Conservation (phyloP, 2,329 filamentous ascomycete species). For the Colletotrichum melonis region DNA sequence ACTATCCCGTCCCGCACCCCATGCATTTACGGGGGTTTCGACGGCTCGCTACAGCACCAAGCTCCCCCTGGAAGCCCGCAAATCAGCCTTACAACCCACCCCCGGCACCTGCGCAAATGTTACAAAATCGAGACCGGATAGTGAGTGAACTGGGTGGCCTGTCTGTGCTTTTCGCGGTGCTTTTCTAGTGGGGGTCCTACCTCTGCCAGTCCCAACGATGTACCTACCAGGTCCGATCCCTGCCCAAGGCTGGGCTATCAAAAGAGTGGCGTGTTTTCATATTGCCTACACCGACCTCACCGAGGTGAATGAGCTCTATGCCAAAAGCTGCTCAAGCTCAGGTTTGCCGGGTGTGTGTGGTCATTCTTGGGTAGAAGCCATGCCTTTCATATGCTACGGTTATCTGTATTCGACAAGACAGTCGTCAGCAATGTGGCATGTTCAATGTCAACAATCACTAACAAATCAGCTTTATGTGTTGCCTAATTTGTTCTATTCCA, state of each 20-base stretch:
- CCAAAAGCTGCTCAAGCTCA: neutral
- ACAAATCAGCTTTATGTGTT: no score
- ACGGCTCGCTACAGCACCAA: slow-evolving; percentile 27
- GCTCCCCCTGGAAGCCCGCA: slow-evolving; percentile 27
- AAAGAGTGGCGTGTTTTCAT: neutral
- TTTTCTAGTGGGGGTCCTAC: slow-evolving; percentile 24
- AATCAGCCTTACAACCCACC: slow-evolving; percentile 27
- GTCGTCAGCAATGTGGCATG: no score
- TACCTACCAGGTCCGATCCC: slow-evolving; percentile 20
- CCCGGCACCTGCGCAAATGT: slow-evolving; percentile 6
- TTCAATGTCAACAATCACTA: no score
- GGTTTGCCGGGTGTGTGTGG: no score
- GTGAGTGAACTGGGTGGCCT: slow-evolving; percentile 1
- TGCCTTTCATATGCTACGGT: no score
- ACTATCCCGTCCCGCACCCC: neutral
- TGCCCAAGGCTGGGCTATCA: neutral
- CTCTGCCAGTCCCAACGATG: neutral
- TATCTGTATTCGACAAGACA: no score
- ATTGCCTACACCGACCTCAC: neutral
- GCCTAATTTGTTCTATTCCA: no score
- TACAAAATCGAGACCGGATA: neutral
- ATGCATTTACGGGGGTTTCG: neutral
- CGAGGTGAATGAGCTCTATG: neutral
- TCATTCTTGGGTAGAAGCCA: no score
- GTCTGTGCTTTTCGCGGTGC: slow-evolving; percentile 25